phyloP scores from a whole-genome alignment of 495 filamentous ascomycete species.

The Margaritispora aquatica region DNA sequence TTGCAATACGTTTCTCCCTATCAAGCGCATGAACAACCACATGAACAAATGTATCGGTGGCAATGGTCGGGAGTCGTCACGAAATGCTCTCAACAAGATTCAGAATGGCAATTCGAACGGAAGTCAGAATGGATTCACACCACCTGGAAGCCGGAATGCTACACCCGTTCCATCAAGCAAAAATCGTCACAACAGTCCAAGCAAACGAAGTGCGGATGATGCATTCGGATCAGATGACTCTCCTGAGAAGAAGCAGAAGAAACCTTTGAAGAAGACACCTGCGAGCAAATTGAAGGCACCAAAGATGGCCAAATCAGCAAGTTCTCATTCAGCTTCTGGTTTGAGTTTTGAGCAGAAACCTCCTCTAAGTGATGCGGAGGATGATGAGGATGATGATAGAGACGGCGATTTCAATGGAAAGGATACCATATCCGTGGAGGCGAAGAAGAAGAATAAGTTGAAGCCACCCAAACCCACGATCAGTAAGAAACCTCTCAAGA shows the following conservation, averaged over 20 bases:
- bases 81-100: conserved; percentile 49
- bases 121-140: conserved; percentile 44
- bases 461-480: conserved; percentile 2
- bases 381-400: conserved; percentile 29
- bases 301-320: conserved; percentile 16
- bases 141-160: conserved; percentile 50
- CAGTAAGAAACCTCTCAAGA: not conserved
- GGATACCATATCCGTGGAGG: conserved; percentile 33
- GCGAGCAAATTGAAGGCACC: conserved; percentile 19
- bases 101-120: conserved; percentile 41
- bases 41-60: conserved; percentile 77
- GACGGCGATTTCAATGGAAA: conserved; percentile 36
- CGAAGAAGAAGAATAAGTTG: conserved; percentile 40
- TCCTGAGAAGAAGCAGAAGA: conserved; percentile 21
- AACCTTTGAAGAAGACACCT: conserved; percentile 16
- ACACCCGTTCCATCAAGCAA: conserved; percentile 45
- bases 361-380: conserved; percentile 24
- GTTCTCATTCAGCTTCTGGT: conserved; percentile 15
- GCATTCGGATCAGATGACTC: conserved; percentile 33
- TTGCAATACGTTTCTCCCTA: conserved; percentile 54
- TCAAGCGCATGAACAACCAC: conserved; percentile 63
- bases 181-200: conserved; percentile 30
- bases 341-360: conserved; percentile 20
- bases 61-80: conserved; percentile 60
- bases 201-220: conserved; percentile 39